phyloP scores from a whole-genome alignment of 2,329 filamentous ascomycete genomes.

The Escovopsis sp. region DNA sequence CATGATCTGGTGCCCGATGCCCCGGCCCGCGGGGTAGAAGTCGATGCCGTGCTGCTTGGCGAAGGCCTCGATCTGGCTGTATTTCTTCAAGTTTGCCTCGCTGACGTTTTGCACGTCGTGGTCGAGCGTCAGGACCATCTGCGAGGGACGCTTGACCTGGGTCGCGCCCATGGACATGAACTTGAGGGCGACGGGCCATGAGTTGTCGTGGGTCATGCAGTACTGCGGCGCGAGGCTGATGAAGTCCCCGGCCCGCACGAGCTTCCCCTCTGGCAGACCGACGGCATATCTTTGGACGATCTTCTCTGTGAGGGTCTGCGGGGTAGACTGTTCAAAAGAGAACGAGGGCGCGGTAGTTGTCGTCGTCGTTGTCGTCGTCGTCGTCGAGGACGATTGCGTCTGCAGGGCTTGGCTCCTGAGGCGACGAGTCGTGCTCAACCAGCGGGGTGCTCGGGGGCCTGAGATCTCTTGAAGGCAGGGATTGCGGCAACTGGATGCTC shows the following conservation, averaged over 20 bases:
- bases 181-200: constrained; percentile 57
- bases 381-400: no score
- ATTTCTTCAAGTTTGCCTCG: constrained; percentile 69
- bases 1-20: constrained; percentile 89
- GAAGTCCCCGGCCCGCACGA: constrained; percentile 69
- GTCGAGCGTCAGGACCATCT: constrained; percentile 36
- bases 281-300: constrained; percentile 73
- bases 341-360: background rate
- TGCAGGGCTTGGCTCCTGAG: no score
- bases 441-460: no score
- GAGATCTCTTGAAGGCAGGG: no score
- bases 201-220: constrained; percentile 82
- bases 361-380: no score
- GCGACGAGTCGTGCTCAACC: no score
- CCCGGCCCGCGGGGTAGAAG: constrained; percentile 61
- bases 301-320: constrained; percentile 83
- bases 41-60: constrained; percentile 61
- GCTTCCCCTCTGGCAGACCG: constrained; percentile 60
- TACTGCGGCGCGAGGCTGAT: constrained; percentile 38
- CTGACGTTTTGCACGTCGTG: constrained; percentile 80
- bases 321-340: constrained; percentile 10
- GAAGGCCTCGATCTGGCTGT: constrained; percentile 67
- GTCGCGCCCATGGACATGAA: constrained; percentile 68
- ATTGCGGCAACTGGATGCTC: no score
- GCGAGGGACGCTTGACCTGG: constrained; percentile 50